Conservation (phyloP, 1,284 basidiomycete genomes). For the Rhodotorula sp. region DNA sequence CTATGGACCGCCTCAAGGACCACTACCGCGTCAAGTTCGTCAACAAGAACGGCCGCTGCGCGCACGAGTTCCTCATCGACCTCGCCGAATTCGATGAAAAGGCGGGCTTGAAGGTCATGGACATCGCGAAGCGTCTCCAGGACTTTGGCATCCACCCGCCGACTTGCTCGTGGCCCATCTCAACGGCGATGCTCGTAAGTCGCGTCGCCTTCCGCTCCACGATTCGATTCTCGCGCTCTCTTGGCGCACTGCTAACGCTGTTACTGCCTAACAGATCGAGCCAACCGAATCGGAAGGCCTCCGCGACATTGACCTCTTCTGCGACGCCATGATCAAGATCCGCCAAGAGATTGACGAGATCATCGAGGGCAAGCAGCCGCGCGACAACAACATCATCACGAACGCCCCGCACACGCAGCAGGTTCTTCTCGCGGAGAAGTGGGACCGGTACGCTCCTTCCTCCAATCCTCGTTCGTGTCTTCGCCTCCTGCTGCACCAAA, state of each 20-base stretch:
- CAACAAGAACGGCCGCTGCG: constrained; percentile 85
- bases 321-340: constrained; percentile 95
- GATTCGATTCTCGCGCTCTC: too few species aligned
- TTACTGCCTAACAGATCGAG: constrained; percentile 64
- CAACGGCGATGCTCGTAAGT: constrained; percentile 70
- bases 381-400: constrained; percentile 84
- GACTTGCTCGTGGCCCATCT: constrained; percentile 90
- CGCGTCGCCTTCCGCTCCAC: not conserved
- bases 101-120: constrained; percentile 84
- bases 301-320: constrained; percentile 87
- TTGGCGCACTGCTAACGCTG: not conserved
- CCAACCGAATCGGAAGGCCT: constrained; percentile 91
- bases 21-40: constrained; percentile 88
- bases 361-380: constrained; percentile 76
- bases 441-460: constrained; percentile 65
- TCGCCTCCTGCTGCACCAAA: not conserved
- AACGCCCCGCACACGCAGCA: constrained; percentile 90
- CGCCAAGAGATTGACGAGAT: constrained; percentile 87
- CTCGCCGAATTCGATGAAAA: constrained; percentile 88
- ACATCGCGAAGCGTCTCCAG: constrained; percentile 86
- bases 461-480: not conserved
- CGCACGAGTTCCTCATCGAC: constrained; percentile 93
- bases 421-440: constrained; percentile 69
- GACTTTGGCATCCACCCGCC: constrained; percentile 86
- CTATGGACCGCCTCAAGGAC: constrained; percentile 78